Conservation (phyloP, 768 basidiomycete genomes). For the Tephrocybe sp. region DNA sequence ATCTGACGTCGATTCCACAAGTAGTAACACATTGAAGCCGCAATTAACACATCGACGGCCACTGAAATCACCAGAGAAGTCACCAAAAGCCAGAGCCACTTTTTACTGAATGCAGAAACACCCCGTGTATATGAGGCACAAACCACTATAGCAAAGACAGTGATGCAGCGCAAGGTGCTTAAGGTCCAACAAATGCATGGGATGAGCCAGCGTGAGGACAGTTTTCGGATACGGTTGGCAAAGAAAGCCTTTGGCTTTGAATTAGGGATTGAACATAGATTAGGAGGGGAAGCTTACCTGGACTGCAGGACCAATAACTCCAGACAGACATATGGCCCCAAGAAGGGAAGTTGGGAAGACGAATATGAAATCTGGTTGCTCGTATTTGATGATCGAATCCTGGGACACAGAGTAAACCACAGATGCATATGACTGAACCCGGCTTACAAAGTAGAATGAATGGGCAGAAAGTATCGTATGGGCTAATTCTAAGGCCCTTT, state of each 20-base stretch:
- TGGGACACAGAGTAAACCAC: background rate
- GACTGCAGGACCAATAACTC: constrained; percentile 6
- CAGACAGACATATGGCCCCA: constrained; percentile 1
- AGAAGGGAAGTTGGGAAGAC: constrained; percentile 1
- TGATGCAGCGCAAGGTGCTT: constrained; percentile 3
- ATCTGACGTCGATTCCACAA: background rate
- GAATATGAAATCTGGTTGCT: background rate
- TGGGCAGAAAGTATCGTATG: background rate
- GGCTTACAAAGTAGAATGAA: constrained; percentile 1
- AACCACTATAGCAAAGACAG: constrained; percentile 1
- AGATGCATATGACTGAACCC: no score
- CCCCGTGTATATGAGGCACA: background rate
- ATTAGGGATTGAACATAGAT: background rate
- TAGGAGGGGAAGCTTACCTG: constrained; percentile 1
- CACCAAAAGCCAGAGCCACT: constrained; percentile 6
- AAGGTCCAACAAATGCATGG: constrained; percentile 3
- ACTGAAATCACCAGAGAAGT: constrained; percentile 9
- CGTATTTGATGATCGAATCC: constrained; percentile 12
- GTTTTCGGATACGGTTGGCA: constrained; percentile 5
- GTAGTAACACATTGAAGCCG: background rate
- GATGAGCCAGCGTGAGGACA: background rate
- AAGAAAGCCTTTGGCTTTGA: constrained; percentile 14
- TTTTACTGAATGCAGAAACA: background rate
- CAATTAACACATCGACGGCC: background rate
- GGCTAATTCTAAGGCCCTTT: constrained; percentile 9